A percentile compares a stretch with the other conserved stretches of the same genome.
These are phyloP conservation scores for Colletotrichum truncatum DNA, from an alignment of 2,329 filamentous ascomycete species.

Conservation along the genomic window DNA sequence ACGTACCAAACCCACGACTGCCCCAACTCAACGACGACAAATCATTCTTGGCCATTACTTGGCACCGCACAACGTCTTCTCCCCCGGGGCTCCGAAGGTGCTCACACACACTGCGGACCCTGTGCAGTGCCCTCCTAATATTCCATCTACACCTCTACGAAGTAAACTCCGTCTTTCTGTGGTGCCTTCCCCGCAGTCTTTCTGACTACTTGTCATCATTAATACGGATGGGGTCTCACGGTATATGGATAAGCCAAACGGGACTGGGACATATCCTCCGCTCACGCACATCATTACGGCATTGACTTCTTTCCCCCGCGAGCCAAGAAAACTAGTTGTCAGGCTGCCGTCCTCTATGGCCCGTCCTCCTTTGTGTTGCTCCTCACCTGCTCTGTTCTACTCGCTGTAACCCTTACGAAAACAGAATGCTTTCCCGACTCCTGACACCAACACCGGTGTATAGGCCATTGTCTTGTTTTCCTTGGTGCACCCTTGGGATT, in stretches of 20 bases:
- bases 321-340: neutral
- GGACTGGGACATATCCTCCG: neutral
- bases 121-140: neutral
- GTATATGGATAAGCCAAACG: neutral
- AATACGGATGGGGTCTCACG: too few relatives aligned
- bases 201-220: too few relatives aligned
- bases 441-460: too few relatives aligned
- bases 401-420: too few relatives aligned
- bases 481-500: neutral
- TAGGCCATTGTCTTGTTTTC: too few relatives aligned
- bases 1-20: neutral
- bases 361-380: neutral
- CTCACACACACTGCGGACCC: neutral
- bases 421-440: too few relatives aligned
- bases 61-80: slow-evolving; percentile 7
- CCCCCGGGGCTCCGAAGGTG: neutral
- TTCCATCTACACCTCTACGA: neutral
- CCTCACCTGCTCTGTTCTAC: too few relatives aligned
- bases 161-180: neutral
- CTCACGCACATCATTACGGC: neutral
- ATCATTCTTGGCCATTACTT: slow-evolving; percentile 6
- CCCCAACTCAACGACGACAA: slow-evolving; percentile 18
- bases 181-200: neutral
- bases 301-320: neutral
- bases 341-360: neutral